These are phyloP conservation scores for Zopfochytrium polystomum DNA, from an alignment of 371 early-diverging fungal genomes.

Conservation along the genomic window DNA sequence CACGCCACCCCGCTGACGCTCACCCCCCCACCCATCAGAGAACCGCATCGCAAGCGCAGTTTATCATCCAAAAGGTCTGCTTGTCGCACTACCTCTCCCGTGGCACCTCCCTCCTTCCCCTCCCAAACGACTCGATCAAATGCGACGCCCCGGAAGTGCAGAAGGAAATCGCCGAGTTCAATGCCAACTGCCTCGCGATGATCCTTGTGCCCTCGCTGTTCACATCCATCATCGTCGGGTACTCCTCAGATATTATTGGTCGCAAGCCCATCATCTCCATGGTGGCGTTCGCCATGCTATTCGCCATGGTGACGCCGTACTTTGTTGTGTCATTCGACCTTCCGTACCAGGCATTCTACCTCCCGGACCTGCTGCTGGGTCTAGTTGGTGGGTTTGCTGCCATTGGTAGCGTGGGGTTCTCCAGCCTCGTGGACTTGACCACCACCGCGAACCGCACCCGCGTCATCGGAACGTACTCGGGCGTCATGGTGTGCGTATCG, in stretches of 20 bases:
- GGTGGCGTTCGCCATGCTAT: not conserved
- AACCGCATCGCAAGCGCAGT: no score
- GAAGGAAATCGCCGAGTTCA: not conserved
- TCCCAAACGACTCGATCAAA: not conserved
- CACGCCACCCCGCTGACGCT: no score
- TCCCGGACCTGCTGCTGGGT: not conserved
- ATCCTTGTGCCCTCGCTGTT: not conserved
- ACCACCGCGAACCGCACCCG: not conserved
- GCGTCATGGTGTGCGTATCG: not conserved
- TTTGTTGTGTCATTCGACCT: not conserved
- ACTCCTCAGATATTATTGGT: not conserved
- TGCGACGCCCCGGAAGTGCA: not conserved
- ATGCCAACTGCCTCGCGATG: not conserved
- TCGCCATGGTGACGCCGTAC: not conserved
- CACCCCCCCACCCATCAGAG: no score
- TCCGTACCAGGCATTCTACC: not conserved
- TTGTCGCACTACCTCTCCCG: not conserved
- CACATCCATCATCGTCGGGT: not conserved
- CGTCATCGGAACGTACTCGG: not conserved
- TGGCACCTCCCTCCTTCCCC: not conserved
- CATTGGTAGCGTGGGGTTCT: not conserved
- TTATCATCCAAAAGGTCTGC: not conserved
- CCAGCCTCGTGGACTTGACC: not conserved
- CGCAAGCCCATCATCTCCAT: slow-evolving; percentile 2
- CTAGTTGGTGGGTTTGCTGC: not conserved